Evolutionary conservation across 768 basidiomycete genomes (phyloP), one percentile per base, ranked within the genome.

Genomic region (Hortiboletus flavorubellus): DNA sequence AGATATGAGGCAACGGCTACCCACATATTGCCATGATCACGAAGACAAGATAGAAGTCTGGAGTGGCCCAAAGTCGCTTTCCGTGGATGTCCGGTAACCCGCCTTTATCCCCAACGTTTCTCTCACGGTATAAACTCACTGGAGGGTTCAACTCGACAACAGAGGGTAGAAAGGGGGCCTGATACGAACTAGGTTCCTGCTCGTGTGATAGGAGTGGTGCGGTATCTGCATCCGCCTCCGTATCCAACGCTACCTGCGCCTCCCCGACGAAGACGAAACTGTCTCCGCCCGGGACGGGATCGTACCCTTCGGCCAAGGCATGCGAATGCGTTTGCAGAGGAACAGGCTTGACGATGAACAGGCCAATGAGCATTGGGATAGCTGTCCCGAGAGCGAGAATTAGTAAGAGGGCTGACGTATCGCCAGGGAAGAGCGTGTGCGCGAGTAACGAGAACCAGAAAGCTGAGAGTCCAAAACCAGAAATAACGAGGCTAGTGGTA

Each of bases 391-490:
- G 58, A 0, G 86, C 81, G 6, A 97, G 81, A 5, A 92, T 71
- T 0, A 88, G 76, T 1, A 98, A 72, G 63, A 96, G 88, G 2
- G 84, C 79, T 1, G 86, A 87, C 0, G 89, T 90, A 62, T 93
- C 79, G 0, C 90, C 92, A 0, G 89, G 84, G 63, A 85, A 95
- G 41, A 86, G 68, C 0, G 80, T 64, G 53, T 87, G 85, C 0
- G 91, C 84, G 37, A 95, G 72, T 1, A 84, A 79, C 12, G 91
- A 89, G 72, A 95, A 97, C 58, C 90, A 76, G 76, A 96, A 96
- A 0, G 94, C 94, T 0, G 91, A 93, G 15, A 98, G 81, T 0
- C 94, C 93, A 59, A 91, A 93, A 33, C 91, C 93, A 0, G 91
- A 91, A 18, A 93, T 71, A 34, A 94, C 92, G 9, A 92, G 67